Base-by-base conservation (phyloP, 2,329 filamentous ascomycete genomes). In the Neocucurbitaria cava region DNA sequence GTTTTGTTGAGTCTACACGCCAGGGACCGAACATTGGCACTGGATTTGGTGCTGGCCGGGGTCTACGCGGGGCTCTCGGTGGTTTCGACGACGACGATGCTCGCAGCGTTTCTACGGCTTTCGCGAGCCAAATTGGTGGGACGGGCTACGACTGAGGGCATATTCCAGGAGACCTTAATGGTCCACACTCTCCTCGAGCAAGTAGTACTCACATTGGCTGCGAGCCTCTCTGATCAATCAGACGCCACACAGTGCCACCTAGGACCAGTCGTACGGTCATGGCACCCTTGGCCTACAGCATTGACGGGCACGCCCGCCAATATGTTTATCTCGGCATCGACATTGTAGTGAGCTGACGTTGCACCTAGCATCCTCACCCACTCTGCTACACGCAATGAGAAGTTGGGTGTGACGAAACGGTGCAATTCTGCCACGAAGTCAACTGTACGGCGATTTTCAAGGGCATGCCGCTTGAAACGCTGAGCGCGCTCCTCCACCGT, bases 101-200 rank as follows among this genome's bases (percentile, higher is more conserved):
- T 70, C 92, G 95, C 78, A 98, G 94, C 77, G 87, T 98, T 69
- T 96, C 92, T 71, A 98, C 95, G 47, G 93, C 93, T 44, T 99
- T 98, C 79, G 93, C 94, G 58, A 97, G 92, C 79, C 95, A 98
- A 77, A 87, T 97, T 64, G 93, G 92, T 49, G 83, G 83, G 38
- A 83, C 80, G 65, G 60, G 46, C 28, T 86, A 86, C 68, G 85
- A 87, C 73, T 86, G 83, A 86, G 77, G 52, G 45, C 39, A 45
- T 26, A 21, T 49, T 15, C 40, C 45, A 38, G 46, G 45, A 44
- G 11, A 24, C 39, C 56, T 40, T 45, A 46, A 26, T n/a, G 21
- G 36, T 20, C 15, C 35, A 15, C 35, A 15, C 20, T 38, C n/a
- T 51, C 33, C 38, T 51, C 46, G 31, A 42, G 51, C 24, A 20